These are phyloP conservation scores for Emmonsiellopsis sp. DNA, from an alignment of 2,329 filamentous ascomycete genomes.

Conservation along the genomic window DNA sequence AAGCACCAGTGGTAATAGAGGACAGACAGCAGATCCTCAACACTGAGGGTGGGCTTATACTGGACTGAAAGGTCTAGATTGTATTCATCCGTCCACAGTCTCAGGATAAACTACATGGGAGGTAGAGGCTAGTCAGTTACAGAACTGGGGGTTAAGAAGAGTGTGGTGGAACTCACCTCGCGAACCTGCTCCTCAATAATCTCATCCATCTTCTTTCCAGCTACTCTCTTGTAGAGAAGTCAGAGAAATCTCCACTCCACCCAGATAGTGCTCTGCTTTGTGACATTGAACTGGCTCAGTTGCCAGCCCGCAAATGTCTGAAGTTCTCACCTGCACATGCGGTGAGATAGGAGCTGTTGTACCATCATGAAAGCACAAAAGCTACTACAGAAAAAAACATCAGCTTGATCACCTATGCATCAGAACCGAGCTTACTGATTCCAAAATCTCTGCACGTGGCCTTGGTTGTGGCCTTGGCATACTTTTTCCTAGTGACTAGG, in stretches of 20 bases:
- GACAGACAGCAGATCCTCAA: neutral
- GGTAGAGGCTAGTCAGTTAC: neutral
- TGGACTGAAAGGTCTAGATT: neutral
- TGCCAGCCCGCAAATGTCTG: no score
- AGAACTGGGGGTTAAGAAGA: neutral
- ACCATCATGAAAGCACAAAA: no score
- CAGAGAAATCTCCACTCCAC: neutral
- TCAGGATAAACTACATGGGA: neutral
- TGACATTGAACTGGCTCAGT: neutral
- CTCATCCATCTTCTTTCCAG: conserved; percentile 5
- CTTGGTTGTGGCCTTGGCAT: no score
- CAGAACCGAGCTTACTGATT: no score
- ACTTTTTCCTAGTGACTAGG: no score
- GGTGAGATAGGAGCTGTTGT: no score
- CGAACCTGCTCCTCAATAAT: conserved; percentile 5
- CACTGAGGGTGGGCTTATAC: neutral
- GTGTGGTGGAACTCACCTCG: neutral
- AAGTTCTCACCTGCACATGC: no score
- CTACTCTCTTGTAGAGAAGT: conserved; percentile 3
- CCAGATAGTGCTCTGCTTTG: neutral
- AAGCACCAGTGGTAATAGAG: conserved; percentile 3
- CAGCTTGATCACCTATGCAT: no score
- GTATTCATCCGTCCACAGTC: neutral
- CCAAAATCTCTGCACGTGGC: no score
- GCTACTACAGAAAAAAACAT: no score